Conservation (phyloP, 495 filamentous ascomycete genomes). For the Daldinia loculata region DNA sequence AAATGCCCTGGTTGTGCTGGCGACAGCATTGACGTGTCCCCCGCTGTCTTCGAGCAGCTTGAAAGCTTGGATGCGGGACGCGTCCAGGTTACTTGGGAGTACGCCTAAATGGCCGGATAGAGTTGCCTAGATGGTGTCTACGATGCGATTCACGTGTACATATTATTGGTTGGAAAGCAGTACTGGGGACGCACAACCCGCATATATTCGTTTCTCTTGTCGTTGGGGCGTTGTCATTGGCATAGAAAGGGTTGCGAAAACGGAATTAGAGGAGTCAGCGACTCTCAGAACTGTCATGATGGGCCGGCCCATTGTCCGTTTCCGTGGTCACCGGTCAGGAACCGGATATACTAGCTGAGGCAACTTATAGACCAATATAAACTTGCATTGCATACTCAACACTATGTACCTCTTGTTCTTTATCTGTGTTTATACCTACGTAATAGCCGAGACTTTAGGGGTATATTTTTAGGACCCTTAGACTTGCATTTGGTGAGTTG, state of each 20-base stretch:
- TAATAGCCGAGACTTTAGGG: neutral
- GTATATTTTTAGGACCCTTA: neutral
- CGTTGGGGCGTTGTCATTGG: neutral
- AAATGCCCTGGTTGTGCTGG: slow-evolving; percentile 74
- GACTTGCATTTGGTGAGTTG: neutral
- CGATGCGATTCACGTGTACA: neutral
- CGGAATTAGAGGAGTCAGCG: neutral
- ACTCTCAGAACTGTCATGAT: neutral
- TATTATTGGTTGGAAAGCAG: neutral
- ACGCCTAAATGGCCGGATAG: slow-evolving; percentile 13
- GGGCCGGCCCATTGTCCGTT: neutral
- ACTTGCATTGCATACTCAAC: neutral
- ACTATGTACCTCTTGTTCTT: neutral
- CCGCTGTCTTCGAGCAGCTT: slow-evolving; percentile 55
- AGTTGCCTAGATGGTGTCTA: neutral
- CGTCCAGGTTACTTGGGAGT: slow-evolving; percentile 50
- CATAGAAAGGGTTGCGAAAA: neutral
- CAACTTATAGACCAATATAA: slow-evolving; percentile 7
- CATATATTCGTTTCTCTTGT: neutral
- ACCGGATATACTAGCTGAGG: neutral
- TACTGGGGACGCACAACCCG: neutral
- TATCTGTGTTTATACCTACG: neutral
- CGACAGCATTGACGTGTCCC: slow-evolving; percentile 57
- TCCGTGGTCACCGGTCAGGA: neutral
- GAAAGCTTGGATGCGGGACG: slow-evolving; percentile 46